These are phyloP conservation scores for Phanerochaete sordida DNA, from an alignment of 768 basidiomycete genomes.

Conservation along the genomic window DNA sequence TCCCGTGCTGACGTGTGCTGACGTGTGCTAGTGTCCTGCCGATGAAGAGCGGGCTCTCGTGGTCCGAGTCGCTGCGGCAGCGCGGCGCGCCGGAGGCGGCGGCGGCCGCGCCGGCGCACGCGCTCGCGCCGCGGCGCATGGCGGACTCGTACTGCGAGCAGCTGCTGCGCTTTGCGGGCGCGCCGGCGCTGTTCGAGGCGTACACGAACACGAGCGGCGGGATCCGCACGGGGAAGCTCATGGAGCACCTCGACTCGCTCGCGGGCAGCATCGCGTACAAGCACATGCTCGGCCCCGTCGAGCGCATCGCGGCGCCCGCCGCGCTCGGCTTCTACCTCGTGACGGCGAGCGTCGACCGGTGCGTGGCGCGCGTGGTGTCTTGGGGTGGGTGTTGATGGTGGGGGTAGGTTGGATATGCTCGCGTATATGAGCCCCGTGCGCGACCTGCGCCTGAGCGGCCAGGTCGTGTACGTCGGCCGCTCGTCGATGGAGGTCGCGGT, in stretches of 20 bases:
- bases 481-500: constrained; percentile 87
- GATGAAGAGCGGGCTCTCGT: not conserved
- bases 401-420: constrained; percentile 61
- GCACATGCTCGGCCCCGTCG: constrained; percentile 65
- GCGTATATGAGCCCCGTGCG: constrained; percentile 52
- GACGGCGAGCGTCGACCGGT: constrained; percentile 81
- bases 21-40: constrained; percentile 7
- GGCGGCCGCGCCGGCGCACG: constrained; percentile 7
- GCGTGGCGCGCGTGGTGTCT: not conserved
- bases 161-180: constrained; percentile 59
- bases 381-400: not conserved
- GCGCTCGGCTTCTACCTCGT: constrained; percentile 78
- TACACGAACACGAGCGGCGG: constrained; percentile 72
- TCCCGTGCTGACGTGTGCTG: not conserved
- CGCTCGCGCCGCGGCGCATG: constrained; percentile 50
- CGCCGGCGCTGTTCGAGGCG: constrained; percentile 55
- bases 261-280: constrained; percentile 84
- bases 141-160: constrained; percentile 70
- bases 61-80: constrained; percentile 18
- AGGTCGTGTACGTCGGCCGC: constrained; percentile 73
- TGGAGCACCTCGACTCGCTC: constrained; percentile 82
- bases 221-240: constrained; percentile 67
- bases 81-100: constrained; percentile 20
- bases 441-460: constrained; percentile 73
- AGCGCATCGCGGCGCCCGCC: constrained; percentile 40